These are phyloP conservation scores for Zalaria obscura DNA, from an alignment of 2,329 filamentous ascomycete genomes.

Conservation along the genomic window DNA sequence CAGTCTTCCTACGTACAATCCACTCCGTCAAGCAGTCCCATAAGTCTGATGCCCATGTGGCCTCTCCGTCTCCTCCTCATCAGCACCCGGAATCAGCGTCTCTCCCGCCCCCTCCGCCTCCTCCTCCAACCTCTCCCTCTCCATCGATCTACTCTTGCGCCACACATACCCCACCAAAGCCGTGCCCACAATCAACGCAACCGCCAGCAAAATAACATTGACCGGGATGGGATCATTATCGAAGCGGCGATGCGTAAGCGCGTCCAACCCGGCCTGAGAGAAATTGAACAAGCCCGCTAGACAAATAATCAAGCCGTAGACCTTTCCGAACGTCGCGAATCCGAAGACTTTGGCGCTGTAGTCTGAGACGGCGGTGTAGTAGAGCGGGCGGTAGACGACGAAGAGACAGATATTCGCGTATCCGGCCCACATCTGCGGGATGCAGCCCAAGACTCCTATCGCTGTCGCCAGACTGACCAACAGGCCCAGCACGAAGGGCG, in stretches of 20 bases:
- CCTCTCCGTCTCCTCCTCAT: conserved; percentile 10
- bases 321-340: conserved; percentile 80
- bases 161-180: conserved; percentile 54
- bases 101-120: conserved; percentile 31
- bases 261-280: conserved; percentile 65
- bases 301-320: conserved; percentile 87
- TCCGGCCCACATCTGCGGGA: conserved; percentile 56
- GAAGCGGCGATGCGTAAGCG: conserved; percentile 61
- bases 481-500: conserved; percentile 52
- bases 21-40: conserved; percentile 10
- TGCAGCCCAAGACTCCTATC: conserved; percentile 63
- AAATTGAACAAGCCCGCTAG: conserved; percentile 75
- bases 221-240: conserved; percentile 60
- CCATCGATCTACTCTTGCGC: conserved; percentile 31
- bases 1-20: too few relatives aligned
- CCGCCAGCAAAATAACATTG: conserved; percentile 51
- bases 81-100: conserved; percentile 20
- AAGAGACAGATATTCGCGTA: conserved; percentile 69
- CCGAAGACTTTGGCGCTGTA: conserved; percentile 87
- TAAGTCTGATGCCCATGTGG: conserved; percentile 16
- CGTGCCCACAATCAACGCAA: conserved; percentile 50
- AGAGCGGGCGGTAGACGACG: conserved; percentile 73
- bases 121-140: conserved; percentile 23
- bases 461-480: conserved; percentile 58
- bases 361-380: conserved; percentile 81